Percentiles rank a stretch among this genome's conserved stretches.
Conservation (phyloP, 768 basidiomycete species). For the Aureoboletus auriporus region DNA sequence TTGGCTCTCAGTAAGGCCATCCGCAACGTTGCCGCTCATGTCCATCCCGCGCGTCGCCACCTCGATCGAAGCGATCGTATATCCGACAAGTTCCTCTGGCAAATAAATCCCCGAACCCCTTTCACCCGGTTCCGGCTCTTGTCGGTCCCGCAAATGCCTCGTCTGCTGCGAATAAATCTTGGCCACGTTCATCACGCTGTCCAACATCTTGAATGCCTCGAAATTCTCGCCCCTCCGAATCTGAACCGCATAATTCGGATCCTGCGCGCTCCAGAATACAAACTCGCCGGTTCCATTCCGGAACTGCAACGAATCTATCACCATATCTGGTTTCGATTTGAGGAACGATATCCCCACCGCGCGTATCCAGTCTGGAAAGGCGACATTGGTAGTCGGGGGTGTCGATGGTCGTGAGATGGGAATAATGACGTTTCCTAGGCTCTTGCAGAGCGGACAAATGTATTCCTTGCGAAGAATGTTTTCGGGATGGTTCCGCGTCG, state of each 20-base stretch:
- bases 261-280: slow-evolving; percentile 85
- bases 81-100: slow-evolving; percentile 87
- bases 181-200: slow-evolving; percentile 76
- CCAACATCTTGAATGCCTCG: slow-evolving; percentile 77
- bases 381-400: slow-evolving; percentile 42
- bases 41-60: slow-evolving; percentile 70
- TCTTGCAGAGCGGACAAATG: slow-evolving; percentile 96
- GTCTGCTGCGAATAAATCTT: slow-evolving; percentile 83
- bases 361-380: slow-evolving; percentile 88
- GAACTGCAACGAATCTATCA: slow-evolving; percentile 69
- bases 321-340: slow-evolving; percentile 72
- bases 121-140: slow-evolving; percentile 67
- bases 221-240: slow-evolving; percentile 51
- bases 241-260: slow-evolving; percentile 59
- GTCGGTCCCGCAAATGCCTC: slow-evolving; percentile 72
- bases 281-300: slow-evolving; percentile 84
- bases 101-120: slow-evolving; percentile 85
- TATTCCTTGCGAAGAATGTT: slow-evolving; percentile 91
- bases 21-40: slow-evolving; percentile 53
- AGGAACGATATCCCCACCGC: slow-evolving; percentile 86
- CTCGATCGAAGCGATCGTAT: slow-evolving; percentile 82
- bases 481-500: slow-evolving; percentile 91
- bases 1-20: slow-evolving; percentile 65
- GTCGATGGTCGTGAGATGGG: slow-evolving; percentile 63
- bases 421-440: slow-evolving; percentile 89